Evolutionary conservation across 352 stramenopile genomes (phyloP), one percentile per base, ranked within the genome.

Genomic region (Phytophthora syringae): DNA sequence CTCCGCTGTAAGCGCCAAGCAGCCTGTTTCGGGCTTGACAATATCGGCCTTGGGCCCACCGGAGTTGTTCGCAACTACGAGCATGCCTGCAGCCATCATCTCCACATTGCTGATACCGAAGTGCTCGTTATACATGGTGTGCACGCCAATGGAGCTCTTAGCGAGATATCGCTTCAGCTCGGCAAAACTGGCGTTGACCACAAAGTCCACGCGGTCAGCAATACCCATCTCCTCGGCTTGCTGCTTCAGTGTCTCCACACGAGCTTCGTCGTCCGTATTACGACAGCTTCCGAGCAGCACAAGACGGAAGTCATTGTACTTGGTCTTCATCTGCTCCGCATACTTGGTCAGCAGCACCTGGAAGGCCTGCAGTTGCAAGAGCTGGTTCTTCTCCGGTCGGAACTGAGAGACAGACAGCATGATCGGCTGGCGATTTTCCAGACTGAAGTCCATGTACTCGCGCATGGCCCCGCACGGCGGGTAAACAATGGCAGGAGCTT

Each of bases 41-140:
- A 99, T 99, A 58, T 99, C 96, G 12, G 82, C 82, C 49, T 96
- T 90, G 1, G 98, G 98, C 0, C 98, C 98, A 39, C 97, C 98
- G 7, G 94, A 99, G 70, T 99, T 92, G 79, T 99, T 98, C 5
- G 98, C 98, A 7, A 99, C 79, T 0, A 97, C 86, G 1, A 99
- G 76, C 54, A 99, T 76, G 11, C 97, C 97, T 1, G 97, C 94
- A 9, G 97, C 93, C 95, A 99, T 99, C 96, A 99, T 99, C 83
- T 99, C 98, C 40, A 99, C 98, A 28, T 99, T 96, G 48, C 97
- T 97, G 74, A 99, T 99, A 7, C 98, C 98, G 85, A 99, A 99
- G 78, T 99, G 98, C 76, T 99, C 98, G 59, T 99, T 99, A 83
- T 97, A 98, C 98, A 99, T 99, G 13, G 97, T 99, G 81, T 99